Evolutionary conservation across 129 eudicot species (phyloP).

Genomic region (Centella asiatica): DNA sequence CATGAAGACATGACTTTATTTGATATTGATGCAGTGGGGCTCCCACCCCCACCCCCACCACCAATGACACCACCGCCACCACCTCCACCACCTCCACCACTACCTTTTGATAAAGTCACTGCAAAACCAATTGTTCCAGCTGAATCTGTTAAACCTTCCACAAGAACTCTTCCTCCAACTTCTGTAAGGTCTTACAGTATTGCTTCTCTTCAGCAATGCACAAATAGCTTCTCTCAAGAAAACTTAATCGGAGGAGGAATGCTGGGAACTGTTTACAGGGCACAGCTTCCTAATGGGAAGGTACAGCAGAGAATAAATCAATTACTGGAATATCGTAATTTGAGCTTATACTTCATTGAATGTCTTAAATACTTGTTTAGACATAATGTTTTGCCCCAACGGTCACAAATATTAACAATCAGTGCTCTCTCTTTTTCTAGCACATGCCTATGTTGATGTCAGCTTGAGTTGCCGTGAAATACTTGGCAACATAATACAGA

Average conservation of each 20-base stretch:
- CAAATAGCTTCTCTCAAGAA: conserved; percentile 88
- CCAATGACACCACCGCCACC: conserved; percentile 46
- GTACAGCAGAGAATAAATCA: conserved; percentile 18
- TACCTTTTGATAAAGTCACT: conserved; percentile 42
- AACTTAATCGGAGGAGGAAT: conserved; percentile 75
- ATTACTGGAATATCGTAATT: not conserved
- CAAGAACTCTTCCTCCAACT: conserved; percentile 44
- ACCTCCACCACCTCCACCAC: conserved; percentile 32
- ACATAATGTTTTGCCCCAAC: too few relatives aligned
- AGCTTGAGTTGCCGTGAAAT: not conserved
- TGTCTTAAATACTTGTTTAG: too few relatives aligned
- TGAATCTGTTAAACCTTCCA: conserved; percentile 27
- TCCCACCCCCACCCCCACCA: conserved; percentile 38
- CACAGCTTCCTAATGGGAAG: conserved; percentile 83
- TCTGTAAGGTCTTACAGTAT: conserved; percentile 59
- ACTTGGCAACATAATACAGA: not conserved
- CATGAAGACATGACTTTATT: conserved; percentile 52
- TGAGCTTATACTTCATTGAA: too few relatives aligned
- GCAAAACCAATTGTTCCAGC: conserved; percentile 44
- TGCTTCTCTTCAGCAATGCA: conserved; percentile 85
- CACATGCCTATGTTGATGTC: not conserved
- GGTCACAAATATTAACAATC: too few relatives aligned
- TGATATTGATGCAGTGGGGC: conserved; percentile 38
- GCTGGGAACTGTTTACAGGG: conserved; percentile 88
- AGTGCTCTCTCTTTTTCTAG: not conserved